Evolutionary conservation across 2,329 filamentous ascomycete genomes (phyloP), one percentile per base, ranked within the genome.

Genomic region (Ophiostoma montium): DNA sequence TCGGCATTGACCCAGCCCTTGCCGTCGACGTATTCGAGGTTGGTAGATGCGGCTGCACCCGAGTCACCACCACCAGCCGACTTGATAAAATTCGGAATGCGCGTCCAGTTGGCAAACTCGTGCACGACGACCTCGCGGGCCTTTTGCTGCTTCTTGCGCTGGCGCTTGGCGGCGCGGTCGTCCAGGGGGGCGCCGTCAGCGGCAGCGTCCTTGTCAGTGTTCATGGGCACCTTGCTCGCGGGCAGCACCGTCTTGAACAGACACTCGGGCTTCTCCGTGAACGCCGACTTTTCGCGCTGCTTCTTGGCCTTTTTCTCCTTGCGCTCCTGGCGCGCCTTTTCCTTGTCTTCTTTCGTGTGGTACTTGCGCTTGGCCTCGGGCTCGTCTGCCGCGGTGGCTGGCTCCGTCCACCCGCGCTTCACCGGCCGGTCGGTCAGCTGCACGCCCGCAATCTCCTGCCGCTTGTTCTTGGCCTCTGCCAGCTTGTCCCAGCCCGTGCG

Each of bases 351-450:
- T 27, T 69, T 36, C 61, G n/a, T 44, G 42, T 33, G 42, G 42
- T 44, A 62, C 49, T 65, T 65, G 53, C 61, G 63, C 50, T 67
- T 65, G 21, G n/a, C 30, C 35, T 53, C 51, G 15, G 32, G 30
- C 11, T 31, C 31, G 33, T 46, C 39, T 10, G 44, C 39, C 8
- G 13, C 23, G 39, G 23, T 15, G 8, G 23, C 5, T 7, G 81
- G 72, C 53, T 88, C 84, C 1, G 85, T 90, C 89, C 89, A 95
- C 5, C 88, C 89, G 53, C 89, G 75, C 70, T 92, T 94, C 53
- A 95, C 80, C 59, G 85, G 85, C 57, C 89, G 78, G 43, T 78
- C 82, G 16, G 78, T 71, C 35, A 98, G 68, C 59, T 84, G 78
- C 44, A 87, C 72, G 5, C 88, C 92, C 57, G 72, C 59, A 57